Base-by-base conservation (phyloP, 495 filamentous ascomycete species). In the Aspergillus diversus region DNA sequence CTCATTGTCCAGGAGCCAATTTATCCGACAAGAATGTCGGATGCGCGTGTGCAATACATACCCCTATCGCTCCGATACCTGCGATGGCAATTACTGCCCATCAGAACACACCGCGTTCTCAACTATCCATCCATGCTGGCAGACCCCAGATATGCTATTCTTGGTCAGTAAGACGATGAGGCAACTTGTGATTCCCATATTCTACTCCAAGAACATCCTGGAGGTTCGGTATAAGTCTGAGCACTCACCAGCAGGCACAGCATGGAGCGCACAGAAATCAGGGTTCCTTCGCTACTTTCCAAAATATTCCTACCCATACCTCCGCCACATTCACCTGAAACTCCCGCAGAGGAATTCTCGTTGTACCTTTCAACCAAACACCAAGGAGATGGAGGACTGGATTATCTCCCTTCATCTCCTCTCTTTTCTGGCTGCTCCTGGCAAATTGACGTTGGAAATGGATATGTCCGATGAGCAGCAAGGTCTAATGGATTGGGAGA, bases 41-140 rank as follows among this genome's bases (percentile, higher is more conserved):
- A 9, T 9, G 8, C 15, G 1, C 15, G 8, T 2, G 9, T 43
- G 39, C 3, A 43, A 43, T 43, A 3, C 39, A 43, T 9, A 43
- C 39, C 15, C 15, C 15, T 15, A 3, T 43, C 9, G 39, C 8
- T n/a, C n/a, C n/a, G n/a, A n/a, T n/a, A n/a, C n/a, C n/a, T n/a
- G n/a, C n/a, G n/a, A n/a, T n/a, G n/a, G n/a, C n/a, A n/a, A n/a
- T n/a, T n/a, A n/a, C 15, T 61, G 59, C 7, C 51, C 59, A 9
- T 42, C 59, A 34, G 37, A 17, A 15, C 51, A 54, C 49, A 55
- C 59, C n/a, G 39, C 59, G 7, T 61, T 61, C 42, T 55, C 49
- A 15, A 61, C 37, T 9, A 5, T 31, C 31, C 15, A 31, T 17
- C 55, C 55, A 8, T 57, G 55, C 27, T 57, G 55, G 55, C 35